A percentile compares a stretch with the other conserved stretches of the same genome.
Conservation (phyloP, 2,329 filamentous ascomycete species). For the Fusarium buharicum region DNA sequence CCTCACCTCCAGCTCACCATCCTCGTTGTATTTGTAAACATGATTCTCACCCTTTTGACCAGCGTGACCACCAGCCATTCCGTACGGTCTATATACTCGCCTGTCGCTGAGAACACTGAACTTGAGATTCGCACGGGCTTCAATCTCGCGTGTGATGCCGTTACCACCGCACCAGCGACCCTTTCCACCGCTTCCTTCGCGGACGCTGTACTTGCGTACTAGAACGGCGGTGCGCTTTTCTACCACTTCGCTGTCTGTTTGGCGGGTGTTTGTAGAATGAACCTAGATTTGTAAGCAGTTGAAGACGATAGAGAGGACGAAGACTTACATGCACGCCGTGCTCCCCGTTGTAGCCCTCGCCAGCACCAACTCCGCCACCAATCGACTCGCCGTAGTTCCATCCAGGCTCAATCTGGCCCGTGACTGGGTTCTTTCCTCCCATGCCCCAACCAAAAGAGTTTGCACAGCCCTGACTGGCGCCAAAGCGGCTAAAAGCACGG, state of each 20-base stretch:
- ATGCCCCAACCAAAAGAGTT: constrained; percentile 52
- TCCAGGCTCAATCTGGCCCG: constrained; percentile 59
- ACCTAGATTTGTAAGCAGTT: constrained; percentile 50
- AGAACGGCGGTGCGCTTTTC: constrained; percentile 52
- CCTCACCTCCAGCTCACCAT: constrained; percentile 16
- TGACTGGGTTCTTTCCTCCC: constrained; percentile 44
- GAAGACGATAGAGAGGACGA: constrained; percentile 49
- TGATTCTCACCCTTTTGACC: constrained; percentile 45
- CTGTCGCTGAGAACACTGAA: constrained; percentile 52
- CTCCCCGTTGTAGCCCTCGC: constrained; percentile 76
- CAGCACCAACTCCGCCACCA: constrained; percentile 79
- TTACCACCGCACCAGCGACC: constrained; percentile 50
- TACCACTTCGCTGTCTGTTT: constrained; percentile 82
- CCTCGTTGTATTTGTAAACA: constrained; percentile 45
- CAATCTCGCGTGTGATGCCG: constrained; percentile 50
- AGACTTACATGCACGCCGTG: constrained; percentile 73
- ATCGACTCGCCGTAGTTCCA: constrained; percentile 93
- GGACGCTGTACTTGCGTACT: constrained; percentile 47
- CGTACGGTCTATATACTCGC: constrained; percentile 49
- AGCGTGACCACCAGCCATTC: constrained; percentile 48
- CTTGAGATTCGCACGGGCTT: constrained; percentile 48
- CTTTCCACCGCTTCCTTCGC: constrained; percentile 25
- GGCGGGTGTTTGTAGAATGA: constrained; percentile 88
- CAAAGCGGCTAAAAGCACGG: constrained; percentile 40
- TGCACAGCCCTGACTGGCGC: constrained; percentile 48